Percentiles rank a stretch among this genome's conserved stretches.
phyloP scores from a whole-genome alignment of 805 yeast genomes.

The Lipomyces starkeyi region DNA sequence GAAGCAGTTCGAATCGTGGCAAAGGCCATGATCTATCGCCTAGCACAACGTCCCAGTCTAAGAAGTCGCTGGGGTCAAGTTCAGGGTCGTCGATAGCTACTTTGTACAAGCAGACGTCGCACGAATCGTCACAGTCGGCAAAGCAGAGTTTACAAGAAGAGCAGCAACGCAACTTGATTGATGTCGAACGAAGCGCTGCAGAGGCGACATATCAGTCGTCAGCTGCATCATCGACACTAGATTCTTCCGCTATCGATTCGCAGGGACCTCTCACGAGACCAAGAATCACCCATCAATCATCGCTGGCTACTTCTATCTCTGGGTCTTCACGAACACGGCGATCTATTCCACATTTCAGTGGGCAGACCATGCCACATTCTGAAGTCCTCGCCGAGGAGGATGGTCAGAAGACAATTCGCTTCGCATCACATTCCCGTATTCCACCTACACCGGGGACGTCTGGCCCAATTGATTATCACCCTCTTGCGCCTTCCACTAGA shows the following conservation, averaged over 20 bases:
- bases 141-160: slow-evolving; percentile 16
- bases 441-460: slow-evolving; percentile 12
- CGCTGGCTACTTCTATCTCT: slow-evolving; percentile 27
- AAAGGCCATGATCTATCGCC: slow-evolving; percentile 31
- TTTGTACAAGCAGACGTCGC: slow-evolving; percentile 20
- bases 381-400: slow-evolving; percentile 44
- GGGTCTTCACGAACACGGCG: slow-evolving; percentile 27
- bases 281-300: slow-evolving; percentile 24
- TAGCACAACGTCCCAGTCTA: slow-evolving; percentile 15
- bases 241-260: slow-evolving; percentile 3
- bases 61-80: slow-evolving; percentile 15
- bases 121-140: slow-evolving; percentile 1
- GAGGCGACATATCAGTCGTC: slow-evolving; percentile 7
- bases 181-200: slow-evolving; percentile 25
- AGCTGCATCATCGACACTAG: not conserved
- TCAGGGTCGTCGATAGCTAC: slow-evolving; percentile 27
- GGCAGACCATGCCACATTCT: slow-evolving; percentile 45
- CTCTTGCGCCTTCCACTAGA: slow-evolving; percentile 22
- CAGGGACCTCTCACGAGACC: slow-evolving; percentile 16
- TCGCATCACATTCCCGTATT: slow-evolving; percentile 20
- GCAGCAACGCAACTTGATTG: slow-evolving; percentile 20
- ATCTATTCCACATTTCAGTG: slow-evolving; percentile 44
- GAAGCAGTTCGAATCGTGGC: slow-evolving; percentile 26
- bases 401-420: slow-evolving; percentile 37
- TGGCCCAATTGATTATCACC: slow-evolving; percentile 15